Conservation (phyloP, 495 filamentous ascomycete species). For the Aspergillus nidulans region DNA sequence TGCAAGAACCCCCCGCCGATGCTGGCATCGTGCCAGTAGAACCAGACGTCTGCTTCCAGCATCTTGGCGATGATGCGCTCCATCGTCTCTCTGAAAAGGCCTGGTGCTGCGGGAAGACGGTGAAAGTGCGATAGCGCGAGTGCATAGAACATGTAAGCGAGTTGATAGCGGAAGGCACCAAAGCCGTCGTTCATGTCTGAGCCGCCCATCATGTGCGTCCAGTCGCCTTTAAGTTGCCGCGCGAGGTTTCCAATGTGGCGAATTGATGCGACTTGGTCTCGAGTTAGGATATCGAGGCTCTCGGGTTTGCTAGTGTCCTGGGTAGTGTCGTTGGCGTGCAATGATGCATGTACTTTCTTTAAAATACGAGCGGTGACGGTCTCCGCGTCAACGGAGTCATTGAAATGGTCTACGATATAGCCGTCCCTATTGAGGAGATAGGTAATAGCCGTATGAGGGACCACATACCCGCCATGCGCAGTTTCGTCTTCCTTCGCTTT, state of each 20-base stretch:
- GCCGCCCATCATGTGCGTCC: slow-evolving; percentile 5
- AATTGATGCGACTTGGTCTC: background rate
- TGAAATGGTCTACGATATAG: slow-evolving; percentile 1
- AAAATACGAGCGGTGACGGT: background rate
- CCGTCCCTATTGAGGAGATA: slow-evolving; percentile 3
- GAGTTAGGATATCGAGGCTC: background rate
- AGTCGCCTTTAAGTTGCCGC: slow-evolving; percentile 1
- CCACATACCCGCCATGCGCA: background rate
- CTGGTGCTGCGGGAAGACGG: background rate
- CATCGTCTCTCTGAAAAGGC: background rate
- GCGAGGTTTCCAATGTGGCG: slow-evolving; percentile 6
- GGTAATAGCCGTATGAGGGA: slow-evolving; percentile 3
- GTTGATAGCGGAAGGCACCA: slow-evolving; percentile 1
- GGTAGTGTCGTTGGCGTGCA: background rate
- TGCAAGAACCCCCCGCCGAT: background rate
- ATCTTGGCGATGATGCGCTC: slow-evolving; percentile 2
- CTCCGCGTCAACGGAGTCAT: background rate
- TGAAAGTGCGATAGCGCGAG: slow-evolving; percentile 1
- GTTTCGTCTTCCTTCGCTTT: background rate
- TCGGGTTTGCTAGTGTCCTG: background rate
- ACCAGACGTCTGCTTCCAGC: slow-evolving; percentile 1
- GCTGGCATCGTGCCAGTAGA: slow-evolving; percentile 8
- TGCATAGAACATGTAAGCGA: slow-evolving; percentile 1
- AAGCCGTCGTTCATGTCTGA: slow-evolving; percentile 5
- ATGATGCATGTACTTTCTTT: background rate